Conservation (phyloP, 2,329 filamentous ascomycete genomes). For the Colletotrichum navitas region DNA sequence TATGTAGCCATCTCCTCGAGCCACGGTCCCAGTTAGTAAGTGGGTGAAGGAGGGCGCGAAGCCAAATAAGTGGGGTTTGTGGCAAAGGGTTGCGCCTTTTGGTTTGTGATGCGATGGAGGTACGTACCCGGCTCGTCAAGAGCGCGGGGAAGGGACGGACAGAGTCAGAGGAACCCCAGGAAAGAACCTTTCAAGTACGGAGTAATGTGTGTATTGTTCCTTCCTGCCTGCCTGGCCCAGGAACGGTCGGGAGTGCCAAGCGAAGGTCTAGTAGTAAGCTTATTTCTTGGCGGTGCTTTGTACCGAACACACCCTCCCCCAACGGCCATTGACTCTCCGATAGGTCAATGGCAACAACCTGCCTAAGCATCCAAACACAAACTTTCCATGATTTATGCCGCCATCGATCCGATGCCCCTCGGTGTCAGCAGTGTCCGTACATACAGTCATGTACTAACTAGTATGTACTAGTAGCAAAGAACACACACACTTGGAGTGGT, state of each 20-base stretch:
- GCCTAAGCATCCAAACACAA: not conserved
- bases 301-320: not conserved
- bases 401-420: not conserved
- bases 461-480: too few relatives aligned
- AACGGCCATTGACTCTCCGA: slow-evolving; percentile 9
- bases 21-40: not conserved
- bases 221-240: slow-evolving; percentile 32
- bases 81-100: too few relatives aligned
- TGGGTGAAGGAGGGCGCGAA: not conserved
- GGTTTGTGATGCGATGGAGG: not conserved
- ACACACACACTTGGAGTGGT: not conserved
- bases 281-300: slow-evolving; percentile 24
- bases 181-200: not conserved
- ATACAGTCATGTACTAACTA: too few relatives aligned
- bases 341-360: slow-evolving; percentile 9
- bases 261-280: slow-evolving; percentile 6
- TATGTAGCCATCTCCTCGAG: not conserved
- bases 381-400: slow-evolving; percentile 10
- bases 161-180: not conserved
- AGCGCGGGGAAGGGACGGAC: slow-evolving; percentile 19
- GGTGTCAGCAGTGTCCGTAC: not conserved
- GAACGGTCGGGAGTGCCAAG: slow-evolving; percentile 26
- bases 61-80: not conserved
- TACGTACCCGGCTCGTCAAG: slow-evolving; percentile 1
- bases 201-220: too few relatives aligned